Base-by-base conservation (phyloP, 768 basidiomycete species). In the Boletus subcaerulescens region DNA sequence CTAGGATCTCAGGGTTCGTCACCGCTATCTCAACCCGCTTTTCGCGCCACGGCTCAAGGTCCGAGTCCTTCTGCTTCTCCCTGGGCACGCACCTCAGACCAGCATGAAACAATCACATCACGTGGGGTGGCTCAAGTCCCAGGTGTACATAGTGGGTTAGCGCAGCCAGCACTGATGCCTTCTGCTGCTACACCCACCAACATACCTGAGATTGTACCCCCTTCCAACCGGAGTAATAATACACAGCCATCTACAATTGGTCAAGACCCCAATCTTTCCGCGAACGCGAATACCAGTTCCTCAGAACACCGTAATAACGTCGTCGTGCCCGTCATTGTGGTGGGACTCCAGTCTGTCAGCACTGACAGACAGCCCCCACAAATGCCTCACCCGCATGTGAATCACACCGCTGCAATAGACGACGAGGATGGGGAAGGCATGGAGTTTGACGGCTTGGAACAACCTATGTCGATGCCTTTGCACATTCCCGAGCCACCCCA, bases 321-420 rank as follows among this genome's bases (percentile, higher is more conserved):
- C 20, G 86, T 91, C 35, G 83, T 91, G 14, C 90, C 90, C 18
- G 88, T 92, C 57, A 90, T 92, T 56, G 84, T 92, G 51, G 89
- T 92, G 26, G 90, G 90, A 10, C 72, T 92, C 43, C 90, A 91
- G 70, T 87, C 85, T 54, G 87, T 91, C 32, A 80, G 81, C 63
- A 70, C 77, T 60, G 76, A 76, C 53, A 69, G 73, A 56, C 72
- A 70, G 22, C 70, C 52, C 50, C 66, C 66, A 51, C 58, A 58
- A 26, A 47, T 44, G 24, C 56, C 60, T 50, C 63, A 60, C 43
- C 55, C 60, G 18, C 52, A 51, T 3, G 42, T 38, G 15, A 50
- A 63, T 45, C 60, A 52, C 24, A 9, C 53, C 4, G 38, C 59
- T 32, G 47, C 64, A 53, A 47, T 52, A 5, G 65, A 61, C 14